Evolutionary conservation across 192 early-diverging fungal genomes (phyloP).

Genomic region (Powellomyces hirtus): DNA sequence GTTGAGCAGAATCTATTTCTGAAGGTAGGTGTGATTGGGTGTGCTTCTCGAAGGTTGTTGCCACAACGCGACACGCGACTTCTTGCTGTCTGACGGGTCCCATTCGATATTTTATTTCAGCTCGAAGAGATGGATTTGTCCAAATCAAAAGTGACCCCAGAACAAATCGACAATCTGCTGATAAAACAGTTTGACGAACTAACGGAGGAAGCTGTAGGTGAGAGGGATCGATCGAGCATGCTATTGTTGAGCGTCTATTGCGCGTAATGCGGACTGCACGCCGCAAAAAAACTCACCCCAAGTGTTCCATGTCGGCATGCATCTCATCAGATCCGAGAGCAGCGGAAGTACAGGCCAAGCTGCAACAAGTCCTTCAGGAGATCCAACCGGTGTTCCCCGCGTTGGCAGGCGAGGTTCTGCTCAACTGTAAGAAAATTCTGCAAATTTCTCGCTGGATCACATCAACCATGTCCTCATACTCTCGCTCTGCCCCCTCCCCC

Average conservation of each 20-base stretch:
- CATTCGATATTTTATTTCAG: constrained; percentile 1
- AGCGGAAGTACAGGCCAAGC: constrained; percentile 27
- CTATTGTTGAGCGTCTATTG: too few relatives aligned
- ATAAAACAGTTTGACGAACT: constrained; percentile 58
- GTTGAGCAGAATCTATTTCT: constrained; percentile 49
- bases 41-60: neutral
- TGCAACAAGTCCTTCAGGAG: constrained; percentile 28
- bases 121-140: constrained; percentile 36
- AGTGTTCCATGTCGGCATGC: constrained; percentile 1
- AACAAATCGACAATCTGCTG: constrained; percentile 41
- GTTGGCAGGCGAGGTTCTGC: constrained; percentile 39
- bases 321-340: constrained; percentile 36
- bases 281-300: too few relatives aligned
- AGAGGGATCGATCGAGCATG: neutral
- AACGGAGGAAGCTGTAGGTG: constrained; percentile 46
- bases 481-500: too few relatives aligned
- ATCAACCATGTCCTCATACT: too few relatives aligned
- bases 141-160: constrained; percentile 14
- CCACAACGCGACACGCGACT: neutral
- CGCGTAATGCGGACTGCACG: neutral
- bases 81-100: too few relatives aligned
- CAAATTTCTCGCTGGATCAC: neutral
- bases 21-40: constrained; percentile 30
- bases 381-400: constrained; percentile 34
- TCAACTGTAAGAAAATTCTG: constrained; percentile 39